These are phyloP conservation scores for Pseudodiploospora longispora DNA, from an alignment of 2,329 filamentous ascomycete genomes.

Conservation along the genomic window DNA sequence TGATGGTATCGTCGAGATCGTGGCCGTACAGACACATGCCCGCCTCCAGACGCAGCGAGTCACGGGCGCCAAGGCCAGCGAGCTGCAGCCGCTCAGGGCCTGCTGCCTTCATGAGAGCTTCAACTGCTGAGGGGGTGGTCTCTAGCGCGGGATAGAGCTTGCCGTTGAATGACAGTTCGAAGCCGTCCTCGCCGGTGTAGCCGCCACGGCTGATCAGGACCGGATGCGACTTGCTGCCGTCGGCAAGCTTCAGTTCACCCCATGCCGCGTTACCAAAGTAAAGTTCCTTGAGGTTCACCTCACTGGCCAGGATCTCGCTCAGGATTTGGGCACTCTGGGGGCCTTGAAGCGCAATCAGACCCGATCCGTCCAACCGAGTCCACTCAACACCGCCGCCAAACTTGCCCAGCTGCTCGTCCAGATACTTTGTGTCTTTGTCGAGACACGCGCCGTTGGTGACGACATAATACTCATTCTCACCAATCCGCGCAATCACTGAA, in stretches of 20 bases:
- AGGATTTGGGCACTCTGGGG: conserved; percentile 68
- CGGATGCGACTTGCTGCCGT: conserved; percentile 33
- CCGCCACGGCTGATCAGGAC: conserved; percentile 74
- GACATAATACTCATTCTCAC: conserved; percentile 71
- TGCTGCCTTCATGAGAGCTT: conserved; percentile 59
- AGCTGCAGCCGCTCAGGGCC: conserved; percentile 59
- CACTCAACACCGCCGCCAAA: conserved; percentile 52
- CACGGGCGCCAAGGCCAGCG: conserved; percentile 82
- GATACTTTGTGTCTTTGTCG: conserved; percentile 76
- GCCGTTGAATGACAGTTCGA: conserved; percentile 75
- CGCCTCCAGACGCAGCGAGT: conserved; percentile 87
- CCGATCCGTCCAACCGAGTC: conserved; percentile 63
- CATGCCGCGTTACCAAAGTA: conserved; percentile 74
- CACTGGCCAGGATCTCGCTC: conserved; percentile 47
- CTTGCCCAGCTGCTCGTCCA: conserved; percentile 58
- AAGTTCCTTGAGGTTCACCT: conserved; percentile 54
- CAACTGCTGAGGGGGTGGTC: conserved; percentile 47
- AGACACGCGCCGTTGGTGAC: conserved; percentile 92
- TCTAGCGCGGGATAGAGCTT: conserved; percentile 31
- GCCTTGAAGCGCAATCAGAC: conserved; percentile 83
- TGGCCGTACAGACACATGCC: conserved; percentile 99
- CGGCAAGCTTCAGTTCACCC: conserved; percentile 55
- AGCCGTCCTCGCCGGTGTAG: conserved; percentile 97
- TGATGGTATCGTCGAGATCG: conserved; percentile 74
- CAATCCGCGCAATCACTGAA: conserved; percentile 79